Evolutionary conservation across 352 stramenopile genomes (phyloP).

Genomic region (Halophytophthora polymorphica): DNA sequence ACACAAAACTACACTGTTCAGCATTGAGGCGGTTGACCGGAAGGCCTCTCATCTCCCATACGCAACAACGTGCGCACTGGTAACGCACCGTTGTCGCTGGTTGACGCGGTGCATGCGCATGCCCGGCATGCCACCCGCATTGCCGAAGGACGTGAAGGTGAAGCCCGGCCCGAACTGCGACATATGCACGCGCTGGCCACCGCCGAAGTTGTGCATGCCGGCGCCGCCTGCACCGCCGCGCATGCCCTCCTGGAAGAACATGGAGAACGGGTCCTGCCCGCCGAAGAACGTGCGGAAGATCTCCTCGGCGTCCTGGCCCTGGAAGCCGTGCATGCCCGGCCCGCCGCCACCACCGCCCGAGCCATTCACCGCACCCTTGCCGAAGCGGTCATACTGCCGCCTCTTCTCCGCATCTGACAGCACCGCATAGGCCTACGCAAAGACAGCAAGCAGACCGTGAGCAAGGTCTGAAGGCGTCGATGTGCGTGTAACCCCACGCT

Average conservation of each 20-base stretch:
- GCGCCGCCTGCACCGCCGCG: conserved; percentile 34
- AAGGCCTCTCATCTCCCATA: no score
- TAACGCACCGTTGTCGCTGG: conserved; percentile 46
- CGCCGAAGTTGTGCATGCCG: conserved; percentile 43
- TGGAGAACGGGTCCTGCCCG: conserved; percentile 77
- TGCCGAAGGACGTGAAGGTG: conserved; percentile 71
- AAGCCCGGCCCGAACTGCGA: conserved; percentile 80
- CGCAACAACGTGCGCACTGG: not conserved
- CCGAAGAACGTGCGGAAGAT: conserved; percentile 84
- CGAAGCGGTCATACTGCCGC: conserved; percentile 90
- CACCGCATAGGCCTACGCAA: conserved; percentile 84
- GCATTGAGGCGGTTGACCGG: no score
- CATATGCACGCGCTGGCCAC: conserved; percentile 63
- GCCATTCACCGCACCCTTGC: conserved; percentile 66
- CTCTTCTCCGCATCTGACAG: conserved; percentile 88
- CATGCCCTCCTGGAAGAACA: conserved; percentile 81
- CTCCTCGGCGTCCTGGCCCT: conserved; percentile 74
- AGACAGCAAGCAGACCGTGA: not conserved
- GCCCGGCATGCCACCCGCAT: conserved; percentile 44
- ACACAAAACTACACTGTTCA: conserved; percentile 4
- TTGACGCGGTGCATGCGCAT: conserved; percentile 52
- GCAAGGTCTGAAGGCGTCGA: not conserved
- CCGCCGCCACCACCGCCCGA: conserved; percentile 27
- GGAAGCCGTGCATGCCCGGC: conserved; percentile 49
- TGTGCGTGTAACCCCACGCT: not conserved